Percentiles rank a stretch among this genome's conserved stretches.
Evolutionary conservation across 2,329 filamentous ascomycete genomes (phyloP).

Genomic region (Hymenoscyphus infarciens): DNA sequence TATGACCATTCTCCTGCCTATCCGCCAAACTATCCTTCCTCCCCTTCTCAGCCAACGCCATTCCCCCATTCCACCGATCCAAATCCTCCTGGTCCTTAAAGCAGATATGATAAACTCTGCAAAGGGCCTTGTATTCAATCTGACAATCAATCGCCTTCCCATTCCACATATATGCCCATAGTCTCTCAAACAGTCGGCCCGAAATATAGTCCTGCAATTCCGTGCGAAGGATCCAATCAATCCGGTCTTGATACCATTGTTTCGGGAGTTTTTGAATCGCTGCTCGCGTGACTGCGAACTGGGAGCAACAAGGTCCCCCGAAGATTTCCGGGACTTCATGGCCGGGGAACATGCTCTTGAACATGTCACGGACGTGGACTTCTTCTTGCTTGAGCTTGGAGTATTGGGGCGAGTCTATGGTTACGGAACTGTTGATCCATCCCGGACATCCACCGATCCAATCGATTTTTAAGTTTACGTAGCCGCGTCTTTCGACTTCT

Average conservation of each 20-base stretch:
- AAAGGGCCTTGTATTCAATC: conserved; percentile 16
- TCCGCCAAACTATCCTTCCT: background rate
- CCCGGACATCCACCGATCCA: conserved; percentile 54
- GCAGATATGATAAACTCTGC: conserved; percentile 17
- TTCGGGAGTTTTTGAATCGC: conserved; percentile 45
- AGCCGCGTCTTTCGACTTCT: conserved; percentile 45
- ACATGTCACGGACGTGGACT: conserved; percentile 14
- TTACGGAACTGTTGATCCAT: conserved; percentile 45
- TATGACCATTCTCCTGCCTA: background rate
- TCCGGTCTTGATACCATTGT: conserved; percentile 51
- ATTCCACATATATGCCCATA: conserved; percentile 48
- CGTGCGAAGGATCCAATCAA: conserved; percentile 55
- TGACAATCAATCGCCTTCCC: conserved; percentile 20
- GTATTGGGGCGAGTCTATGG: conserved; percentile 32
- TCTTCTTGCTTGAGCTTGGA: conserved; percentile 36
- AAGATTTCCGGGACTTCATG: conserved; percentile 43
- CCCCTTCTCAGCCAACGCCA: background rate
- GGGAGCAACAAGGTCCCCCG: conserved; percentile 57
- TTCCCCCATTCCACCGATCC: conserved; percentile 10
- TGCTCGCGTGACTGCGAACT: conserved; percentile 57
- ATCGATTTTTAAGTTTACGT: conserved; percentile 53
- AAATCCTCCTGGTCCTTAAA: conserved; percentile 14
- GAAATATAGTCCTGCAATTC: conserved; percentile 48
- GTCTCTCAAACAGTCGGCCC: conserved; percentile 58
- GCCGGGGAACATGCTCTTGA: conserved; percentile 14